These are phyloP conservation scores for Suillus decipiens DNA, from an alignment of 768 basidiomycete species.

Conservation along the genomic window DNA sequence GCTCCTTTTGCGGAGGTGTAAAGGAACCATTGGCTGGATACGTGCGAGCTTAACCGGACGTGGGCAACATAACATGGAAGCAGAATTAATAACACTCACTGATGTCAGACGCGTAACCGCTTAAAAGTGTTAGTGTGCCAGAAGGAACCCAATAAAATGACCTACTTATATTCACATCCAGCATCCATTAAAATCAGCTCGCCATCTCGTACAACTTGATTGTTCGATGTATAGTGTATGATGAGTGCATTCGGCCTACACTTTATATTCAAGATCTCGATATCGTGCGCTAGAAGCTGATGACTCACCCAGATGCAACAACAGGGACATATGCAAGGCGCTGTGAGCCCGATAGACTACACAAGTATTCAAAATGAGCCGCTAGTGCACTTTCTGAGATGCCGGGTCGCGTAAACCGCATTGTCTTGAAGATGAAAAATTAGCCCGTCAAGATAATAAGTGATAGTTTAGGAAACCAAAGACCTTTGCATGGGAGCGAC, in stretches of 20 bases:
- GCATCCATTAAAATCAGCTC: constrained; percentile 90
- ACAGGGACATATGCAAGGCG: constrained; percentile 97
- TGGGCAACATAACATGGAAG: constrained; percentile 12
- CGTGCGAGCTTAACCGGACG: constrained; percentile 62
- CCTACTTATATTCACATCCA: constrained; percentile 89
- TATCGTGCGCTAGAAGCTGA: background rate
- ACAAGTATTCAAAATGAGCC: constrained; percentile 90
- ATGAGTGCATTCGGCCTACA: constrained; percentile 81
- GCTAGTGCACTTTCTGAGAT: constrained; percentile 61
- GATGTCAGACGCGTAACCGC: constrained; percentile 94
- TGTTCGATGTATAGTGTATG: constrained; percentile 94
- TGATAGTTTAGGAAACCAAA: constrained; percentile 13
- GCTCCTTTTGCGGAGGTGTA: constrained; percentile 74
- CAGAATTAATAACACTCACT: constrained; percentile 48
- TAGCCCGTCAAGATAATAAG: constrained; percentile 3
- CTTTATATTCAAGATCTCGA: background rate
- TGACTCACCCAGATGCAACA: constrained; percentile 84
- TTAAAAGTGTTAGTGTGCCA: constrained; percentile 29
- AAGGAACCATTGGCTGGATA: constrained; percentile 87
- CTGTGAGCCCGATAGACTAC: constrained; percentile 76
- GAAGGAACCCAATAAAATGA: constrained; percentile 12
- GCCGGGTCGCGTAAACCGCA: constrained; percentile 69
- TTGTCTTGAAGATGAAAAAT: constrained; percentile 53
- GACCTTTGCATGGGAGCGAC: constrained; percentile 82
- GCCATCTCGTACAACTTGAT: constrained; percentile 66